Conservation (phyloP, 208 protist species). For the Acanthamoeba lugdunensis region DNA sequence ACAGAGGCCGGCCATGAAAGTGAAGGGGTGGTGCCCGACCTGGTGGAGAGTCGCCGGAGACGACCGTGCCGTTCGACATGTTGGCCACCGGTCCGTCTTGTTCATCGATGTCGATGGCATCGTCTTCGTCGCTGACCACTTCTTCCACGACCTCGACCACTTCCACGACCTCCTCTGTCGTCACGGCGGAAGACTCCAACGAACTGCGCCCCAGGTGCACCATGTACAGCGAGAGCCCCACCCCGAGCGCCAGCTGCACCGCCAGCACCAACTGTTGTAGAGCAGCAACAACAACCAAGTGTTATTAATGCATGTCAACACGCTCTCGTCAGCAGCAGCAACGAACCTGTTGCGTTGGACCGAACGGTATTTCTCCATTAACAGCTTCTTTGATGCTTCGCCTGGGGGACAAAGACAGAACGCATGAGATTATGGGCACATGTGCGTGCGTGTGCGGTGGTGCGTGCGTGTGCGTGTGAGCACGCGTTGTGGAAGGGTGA, state of each 20-base stretch:
- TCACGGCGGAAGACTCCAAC: slow-evolving; percentile 4
- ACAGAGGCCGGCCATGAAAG: not conserved
- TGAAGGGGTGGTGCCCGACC: not conserved
- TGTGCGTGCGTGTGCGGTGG: no score
- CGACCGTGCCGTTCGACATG: not conserved
- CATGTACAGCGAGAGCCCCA: slow-evolving; percentile 60
- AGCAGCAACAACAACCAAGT: not conserved
- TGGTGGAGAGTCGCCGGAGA: not conserved
- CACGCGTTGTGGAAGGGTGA: no score
- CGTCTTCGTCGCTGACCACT: not conserved
- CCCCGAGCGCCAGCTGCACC: slow-evolving; percentile 36
- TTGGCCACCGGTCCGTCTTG: slow-evolving; percentile 28
- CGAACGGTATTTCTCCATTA: slow-evolving; percentile 31
- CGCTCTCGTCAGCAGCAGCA: not conserved
- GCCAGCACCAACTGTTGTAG: slow-evolving; percentile 13
- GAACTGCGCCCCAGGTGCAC: slow-evolving; percentile 32
- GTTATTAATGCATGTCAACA: no score
- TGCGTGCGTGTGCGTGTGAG: no score
- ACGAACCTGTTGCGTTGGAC: slow-evolving; percentile 34
- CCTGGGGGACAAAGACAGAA: not conserved
- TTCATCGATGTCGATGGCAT: not conserved
- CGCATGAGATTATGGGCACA: not conserved
- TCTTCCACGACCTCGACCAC: not conserved
- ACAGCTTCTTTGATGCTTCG: slow-evolving; percentile 47
- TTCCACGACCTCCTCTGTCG: slow-evolving; percentile 13